phyloP scores from a whole-genome alignment of 306 rosid species.

The Acacia melanoxylon region DNA sequence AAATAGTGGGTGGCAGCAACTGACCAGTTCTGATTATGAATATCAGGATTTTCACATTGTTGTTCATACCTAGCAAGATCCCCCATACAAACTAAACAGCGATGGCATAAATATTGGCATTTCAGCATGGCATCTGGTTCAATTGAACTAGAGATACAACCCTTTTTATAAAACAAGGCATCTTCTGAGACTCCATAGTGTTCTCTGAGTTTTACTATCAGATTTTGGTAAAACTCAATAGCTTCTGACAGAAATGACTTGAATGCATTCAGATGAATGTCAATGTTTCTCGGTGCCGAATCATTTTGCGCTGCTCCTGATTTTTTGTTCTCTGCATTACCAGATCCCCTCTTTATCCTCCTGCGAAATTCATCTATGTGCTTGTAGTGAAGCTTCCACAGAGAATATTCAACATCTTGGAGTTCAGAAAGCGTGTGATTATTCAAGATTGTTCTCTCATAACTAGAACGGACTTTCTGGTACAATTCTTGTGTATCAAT shows the following conservation, averaged over 20 bases:
- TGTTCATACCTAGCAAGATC: conserved; percentile 90
- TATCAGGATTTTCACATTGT: conserved; percentile 66
- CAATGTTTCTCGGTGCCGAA: conserved; percentile 33
- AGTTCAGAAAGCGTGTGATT: conserved; percentile 54
- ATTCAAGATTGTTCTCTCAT: conserved; percentile 59
- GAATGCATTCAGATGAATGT: conserved; percentile 48
- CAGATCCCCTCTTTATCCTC: conserved; percentile 61
- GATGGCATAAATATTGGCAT: conserved; percentile 84
- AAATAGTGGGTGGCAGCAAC: conserved; percentile 84
- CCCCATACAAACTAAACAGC: conserved; percentile 90
- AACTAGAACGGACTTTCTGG: conserved; percentile 59
- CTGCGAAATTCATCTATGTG: conserved; percentile 93
- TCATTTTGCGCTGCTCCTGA: conserved; percentile 33
- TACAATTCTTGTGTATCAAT: conserved; percentile 65
- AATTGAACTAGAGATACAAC: conserved; percentile 33
- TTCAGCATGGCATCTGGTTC: conserved; percentile 57
- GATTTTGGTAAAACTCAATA: conserved; percentile 68
- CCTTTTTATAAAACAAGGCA: conserved; percentile 45
- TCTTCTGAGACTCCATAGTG: conserved; percentile 55
- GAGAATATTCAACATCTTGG: conserved; percentile 87
- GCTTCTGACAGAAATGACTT: conserved; percentile 75
- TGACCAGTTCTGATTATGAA: conserved; percentile 72
- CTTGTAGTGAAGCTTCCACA: conserved; percentile 98
- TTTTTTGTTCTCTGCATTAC: conserved; percentile 40
- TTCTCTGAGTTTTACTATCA: conserved; percentile 65